Evolutionary conservation across 306 rosid species (phyloP).

Genomic region (Rosa rugosa): DNA sequence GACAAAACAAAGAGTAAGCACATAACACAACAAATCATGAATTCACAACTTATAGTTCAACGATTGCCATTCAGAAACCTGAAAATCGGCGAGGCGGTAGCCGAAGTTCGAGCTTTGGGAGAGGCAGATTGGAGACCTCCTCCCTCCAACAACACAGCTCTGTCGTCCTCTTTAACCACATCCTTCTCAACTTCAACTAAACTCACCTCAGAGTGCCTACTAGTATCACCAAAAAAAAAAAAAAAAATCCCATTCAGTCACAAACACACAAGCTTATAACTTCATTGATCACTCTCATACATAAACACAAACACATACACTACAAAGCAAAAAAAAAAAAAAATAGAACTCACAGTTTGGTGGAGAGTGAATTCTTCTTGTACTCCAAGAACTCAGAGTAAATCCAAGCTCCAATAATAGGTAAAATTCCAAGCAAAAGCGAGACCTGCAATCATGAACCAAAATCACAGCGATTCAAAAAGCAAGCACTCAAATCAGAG

Average conservation of each 20-base stretch:
- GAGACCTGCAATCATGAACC: constrained; percentile 53
- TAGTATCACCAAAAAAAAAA: constrained; percentile 7
- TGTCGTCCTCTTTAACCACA: constrained; percentile 71
- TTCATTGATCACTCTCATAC: not conserved
- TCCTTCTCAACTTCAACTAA: constrained; percentile 57
- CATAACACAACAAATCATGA: constrained; percentile 23
- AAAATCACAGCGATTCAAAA: not conserved
- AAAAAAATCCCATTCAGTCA: constrained; percentile 23
- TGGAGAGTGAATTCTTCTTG: constrained; percentile 48
- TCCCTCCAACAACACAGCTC: constrained; percentile 63
- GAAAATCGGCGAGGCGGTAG: constrained; percentile 49
- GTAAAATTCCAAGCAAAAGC: constrained; percentile 63
- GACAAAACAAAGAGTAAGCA: constrained; percentile 8
- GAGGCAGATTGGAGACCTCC: constrained; percentile 61
- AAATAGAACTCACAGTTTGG: constrained; percentile 62
- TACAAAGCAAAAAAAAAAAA: not conserved
- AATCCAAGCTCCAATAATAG: constrained; percentile 66
- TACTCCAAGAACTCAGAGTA: constrained; percentile 78
- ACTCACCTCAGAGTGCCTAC: constrained; percentile 69
- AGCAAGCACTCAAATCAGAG: constrained; percentile 11
- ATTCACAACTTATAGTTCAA: constrained; percentile 19
- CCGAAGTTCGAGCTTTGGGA: constrained; percentile 53
- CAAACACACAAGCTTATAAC: not conserved
- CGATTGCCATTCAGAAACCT: constrained; percentile 40
- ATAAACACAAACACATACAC: not conserved